A percentile compares a stretch with the other conserved stretches of the same genome.
Conservation (phyloP, 805 yeast species). For the Dipodascus albidus region DNA sequence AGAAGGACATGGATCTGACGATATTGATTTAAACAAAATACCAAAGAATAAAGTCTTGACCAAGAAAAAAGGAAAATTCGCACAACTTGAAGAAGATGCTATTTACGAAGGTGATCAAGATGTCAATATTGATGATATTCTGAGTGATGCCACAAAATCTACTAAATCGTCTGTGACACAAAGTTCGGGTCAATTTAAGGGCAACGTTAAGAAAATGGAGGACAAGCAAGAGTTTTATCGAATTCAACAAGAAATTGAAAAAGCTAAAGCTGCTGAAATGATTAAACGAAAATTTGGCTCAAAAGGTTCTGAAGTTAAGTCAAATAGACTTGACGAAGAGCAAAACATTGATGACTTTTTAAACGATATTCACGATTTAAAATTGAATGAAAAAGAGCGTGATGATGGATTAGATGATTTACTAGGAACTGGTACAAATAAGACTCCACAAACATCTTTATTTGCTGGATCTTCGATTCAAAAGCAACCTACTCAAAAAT, state of each 20-base stretch:
- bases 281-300: conserved; percentile 12
- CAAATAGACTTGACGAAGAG: conserved; percentile 3
- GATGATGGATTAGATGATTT: conserved; percentile 2
- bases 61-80: neutral
- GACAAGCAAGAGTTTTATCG: conserved; percentile 9
- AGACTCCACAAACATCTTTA: neutral
- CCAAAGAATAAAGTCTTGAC: neutral
- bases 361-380: conserved; percentile 12
- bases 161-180: neutral
- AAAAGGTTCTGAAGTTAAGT: neutral
- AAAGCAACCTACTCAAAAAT: neutral
- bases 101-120: neutral
- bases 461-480: neutral
- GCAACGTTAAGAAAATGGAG: neutral
- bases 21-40: neutral
- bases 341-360: conserved; percentile 16
- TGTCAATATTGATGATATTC: neutral
- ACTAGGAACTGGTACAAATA: neutral
- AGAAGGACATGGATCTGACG: neutral
- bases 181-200: neutral
- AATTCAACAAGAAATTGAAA: conserved; percentile 13
- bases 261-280: conserved; percentile 8
- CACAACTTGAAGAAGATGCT: neutral
- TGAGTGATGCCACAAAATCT: neutral
- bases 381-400: neutral